Evolutionary conservation across 345 rosid genomes (phyloP).

Genomic region (Eucalyptus fibrosa): DNA sequence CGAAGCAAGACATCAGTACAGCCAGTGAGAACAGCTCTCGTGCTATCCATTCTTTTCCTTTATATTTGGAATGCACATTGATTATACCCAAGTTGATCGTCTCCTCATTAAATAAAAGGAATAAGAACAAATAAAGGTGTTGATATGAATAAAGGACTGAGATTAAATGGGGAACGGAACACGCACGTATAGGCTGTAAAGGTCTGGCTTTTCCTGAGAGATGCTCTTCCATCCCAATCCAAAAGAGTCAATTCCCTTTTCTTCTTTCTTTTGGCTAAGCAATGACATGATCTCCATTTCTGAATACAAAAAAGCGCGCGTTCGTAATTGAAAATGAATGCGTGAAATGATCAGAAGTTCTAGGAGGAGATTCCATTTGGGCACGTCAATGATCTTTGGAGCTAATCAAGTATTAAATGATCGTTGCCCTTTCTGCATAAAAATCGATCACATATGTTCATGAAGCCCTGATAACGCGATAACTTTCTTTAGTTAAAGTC

Average conservation of each 20-base stretch:
- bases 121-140: not conserved
- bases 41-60: not conserved
- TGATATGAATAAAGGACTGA: not conserved
- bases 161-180: not conserved
- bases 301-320: not conserved
- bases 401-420: not conserved
- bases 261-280: not conserved
- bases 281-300: not conserved
- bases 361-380: not conserved
- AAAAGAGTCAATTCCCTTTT: not conserved
- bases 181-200: conserved; percentile 9
- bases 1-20: not conserved
- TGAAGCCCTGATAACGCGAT: not conserved
- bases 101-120: not conserved
- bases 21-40: not conserved
- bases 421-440: not conserved
- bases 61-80: not conserved
- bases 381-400: not conserved
- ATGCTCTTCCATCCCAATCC: not conserved
- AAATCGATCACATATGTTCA: not conserved
- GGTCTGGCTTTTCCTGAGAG: not conserved
- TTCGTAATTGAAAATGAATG: not conserved
- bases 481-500: not conserved
- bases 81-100: not conserved
- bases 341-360: not conserved